Percentiles rank a stretch among this genome's conserved stretches.
Evolutionary conservation across 441 rosid species (phyloP).

Genomic region (Pelargonium myrrhifolium): DNA sequence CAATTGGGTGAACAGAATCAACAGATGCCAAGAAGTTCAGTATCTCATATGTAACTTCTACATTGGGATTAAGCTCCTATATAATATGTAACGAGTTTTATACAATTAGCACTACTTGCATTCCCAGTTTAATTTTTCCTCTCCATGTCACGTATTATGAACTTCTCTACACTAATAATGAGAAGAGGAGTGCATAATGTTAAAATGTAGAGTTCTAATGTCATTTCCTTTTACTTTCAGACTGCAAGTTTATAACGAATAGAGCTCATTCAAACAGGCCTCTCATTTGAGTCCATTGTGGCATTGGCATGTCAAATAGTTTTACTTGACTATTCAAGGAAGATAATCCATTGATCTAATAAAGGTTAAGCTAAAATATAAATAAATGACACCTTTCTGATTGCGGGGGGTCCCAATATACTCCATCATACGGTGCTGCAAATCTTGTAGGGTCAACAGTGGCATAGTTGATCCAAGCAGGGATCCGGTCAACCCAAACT

Average conservation of each 20-base stretch:
- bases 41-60: neutral
- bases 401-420: conserved; percentile 73
- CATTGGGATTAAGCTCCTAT: conserved; percentile 1
- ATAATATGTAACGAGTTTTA: conserved; percentile 1
- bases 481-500: conserved; percentile 63
- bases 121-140: conserved; percentile 3
- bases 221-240: neutral
- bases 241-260: neutral
- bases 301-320: conserved; percentile 1
- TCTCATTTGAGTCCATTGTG: neutral
- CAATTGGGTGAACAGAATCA: neutral
- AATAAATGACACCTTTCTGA: conserved; percentile 46
- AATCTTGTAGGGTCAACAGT: conserved; percentile 50
- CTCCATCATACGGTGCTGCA: conserved; percentile 79
- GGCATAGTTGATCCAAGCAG: conserved; percentile 78
- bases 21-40: conserved; percentile 7
- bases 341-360: conserved; percentile 10
- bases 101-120: neutral
- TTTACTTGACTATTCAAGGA: neutral
- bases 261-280: neutral
- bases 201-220: neutral
- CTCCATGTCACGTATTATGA: neutral
- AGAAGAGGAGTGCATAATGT: neutral
- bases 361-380: conserved; percentile 1
- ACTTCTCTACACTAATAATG: neutral